These are phyloP conservation scores for Tricholoma sp. DNA, from an alignment of 768 basidiomycete species.

Conservation along the genomic window DNA sequence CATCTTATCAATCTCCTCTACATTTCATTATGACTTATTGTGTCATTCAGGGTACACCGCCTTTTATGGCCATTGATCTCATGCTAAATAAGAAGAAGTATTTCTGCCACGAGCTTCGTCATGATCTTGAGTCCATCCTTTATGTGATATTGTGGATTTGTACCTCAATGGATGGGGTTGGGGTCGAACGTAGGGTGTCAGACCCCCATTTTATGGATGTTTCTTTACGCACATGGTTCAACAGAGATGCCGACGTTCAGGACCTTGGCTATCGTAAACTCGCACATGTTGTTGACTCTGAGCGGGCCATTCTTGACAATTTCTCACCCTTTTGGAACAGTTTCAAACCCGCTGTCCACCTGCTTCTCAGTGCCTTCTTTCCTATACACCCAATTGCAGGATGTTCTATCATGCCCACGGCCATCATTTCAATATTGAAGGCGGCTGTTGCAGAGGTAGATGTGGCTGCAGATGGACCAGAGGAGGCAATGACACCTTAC, in stretches of 20 bases:
- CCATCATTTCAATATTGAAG: background rate
- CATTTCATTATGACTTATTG: background rate
- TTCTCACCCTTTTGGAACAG: background rate
- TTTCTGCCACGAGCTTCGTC: background rate
- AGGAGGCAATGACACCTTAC: background rate
- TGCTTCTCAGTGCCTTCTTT: background rate
- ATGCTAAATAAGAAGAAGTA: background rate
- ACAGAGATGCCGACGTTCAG: background rate
- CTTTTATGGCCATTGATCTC: background rate
- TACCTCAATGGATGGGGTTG: background rate
- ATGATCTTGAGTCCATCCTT: background rate
- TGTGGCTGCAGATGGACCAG: background rate
- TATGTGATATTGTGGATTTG: background rate
- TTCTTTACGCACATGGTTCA: background rate
- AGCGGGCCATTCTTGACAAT: background rate
- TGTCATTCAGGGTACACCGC: background rate
- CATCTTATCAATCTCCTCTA: background rate
- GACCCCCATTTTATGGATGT: background rate
- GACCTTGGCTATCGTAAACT: too few relatives aligned
- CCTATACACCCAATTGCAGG: background rate
- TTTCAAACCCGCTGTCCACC: background rate
- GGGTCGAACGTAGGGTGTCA: background rate
- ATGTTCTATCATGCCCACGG: background rate
- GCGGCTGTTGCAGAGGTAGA: background rate
- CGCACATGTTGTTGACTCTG: background rate